Base-by-base conservation (phyloP, 495 filamentous ascomycete genomes). In the Melanomma pulvis-pyrius region DNA sequence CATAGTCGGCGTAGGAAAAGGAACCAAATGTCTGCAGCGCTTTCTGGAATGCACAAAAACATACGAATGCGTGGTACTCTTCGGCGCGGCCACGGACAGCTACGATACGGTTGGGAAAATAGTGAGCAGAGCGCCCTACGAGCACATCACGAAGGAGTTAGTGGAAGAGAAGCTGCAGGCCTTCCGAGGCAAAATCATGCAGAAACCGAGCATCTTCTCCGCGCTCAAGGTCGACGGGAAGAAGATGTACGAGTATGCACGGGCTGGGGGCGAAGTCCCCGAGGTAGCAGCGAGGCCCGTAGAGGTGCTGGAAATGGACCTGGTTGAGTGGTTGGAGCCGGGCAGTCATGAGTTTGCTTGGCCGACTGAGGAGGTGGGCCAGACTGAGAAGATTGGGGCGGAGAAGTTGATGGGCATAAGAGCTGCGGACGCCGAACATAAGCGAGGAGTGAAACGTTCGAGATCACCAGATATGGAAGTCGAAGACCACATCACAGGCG, bases 171-270 rank as follows among this genome's bases (percentile, higher is more conserved):
- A 87, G 0, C 80, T 98, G 66, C 79, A 79, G 12, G 78, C 82
- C 67, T 98, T 96, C 77, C 83, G 90, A 30, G 96, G 96, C 11
- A 88, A 90, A 73, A 90, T 91, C 70, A 89, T 90, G 83, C 96
- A 99, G 82, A 85, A 87, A 68, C 96, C 96, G 36, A 94, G 93
- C 24, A 86, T 99, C 24, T 91, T 91, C 75, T 96, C 91, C n/a
- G 93, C 96, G 26, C 81, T 98, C 41, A 90, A 89, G 74, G 88
- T 97, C 67, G 79, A 97, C 57, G 94, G 94, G 1, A 98, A 97
- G 79, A 87, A 87, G 29, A 80, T 96, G 29, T 99, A 98, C 71
- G 92, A 99, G 80, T 98, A 98, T 78, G 96, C 96, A 28, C 81
- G 96, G 15, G 91, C 90, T 73, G 96, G 96, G 1, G 91, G 87